These are phyloP conservation scores for Halophytophthora batemanensis DNA, from an alignment of 352 stramenopile species.

Conservation along the genomic window DNA sequence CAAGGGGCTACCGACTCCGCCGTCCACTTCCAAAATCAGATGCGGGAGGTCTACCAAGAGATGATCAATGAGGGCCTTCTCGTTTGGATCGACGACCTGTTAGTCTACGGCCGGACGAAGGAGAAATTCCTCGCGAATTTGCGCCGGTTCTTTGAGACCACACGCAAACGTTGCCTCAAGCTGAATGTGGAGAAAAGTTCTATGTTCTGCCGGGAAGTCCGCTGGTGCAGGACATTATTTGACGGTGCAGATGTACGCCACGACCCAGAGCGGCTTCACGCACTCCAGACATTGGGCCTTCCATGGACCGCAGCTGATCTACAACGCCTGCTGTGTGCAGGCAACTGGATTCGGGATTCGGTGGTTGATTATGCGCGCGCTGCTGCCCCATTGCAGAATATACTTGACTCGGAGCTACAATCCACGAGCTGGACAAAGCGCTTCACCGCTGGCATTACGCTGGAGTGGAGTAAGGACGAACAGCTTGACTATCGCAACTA, in stretches of 20 bases:
- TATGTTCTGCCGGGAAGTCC: conserved; percentile 11
- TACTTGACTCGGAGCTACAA: not conserved
- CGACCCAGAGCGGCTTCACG: conserved; percentile 7
- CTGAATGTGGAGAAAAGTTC: conserved; percentile 20
- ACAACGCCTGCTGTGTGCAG: conserved; percentile 22
- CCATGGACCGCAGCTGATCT: conserved; percentile 12
- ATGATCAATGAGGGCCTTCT: no score
- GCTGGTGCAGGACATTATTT: conserved; percentile 23
- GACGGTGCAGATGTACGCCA: conserved; percentile 10
- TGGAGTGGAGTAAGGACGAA: no score
- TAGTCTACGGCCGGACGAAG: no score
- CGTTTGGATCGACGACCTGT: no score
- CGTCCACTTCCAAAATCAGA: conserved; percentile 4
- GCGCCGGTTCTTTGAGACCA: no score
- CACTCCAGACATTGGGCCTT: not conserved
- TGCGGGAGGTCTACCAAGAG: no score
- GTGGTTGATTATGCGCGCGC: conserved; percentile 16
- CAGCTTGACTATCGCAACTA: no score
- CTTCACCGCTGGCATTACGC: no score
- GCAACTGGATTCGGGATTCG: conserved; percentile 15
- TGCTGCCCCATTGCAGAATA: conserved; percentile 11
- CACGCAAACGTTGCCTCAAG: conserved; percentile 5
- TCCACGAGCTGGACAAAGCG: no score
- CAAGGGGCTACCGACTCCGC: not conserved
- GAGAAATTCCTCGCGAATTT: no score